Percentiles rank a stretch among this genome's conserved stretches.
Conservation (phyloP, 1,139 yeast genomes). For the Pichia sp. region DNA sequence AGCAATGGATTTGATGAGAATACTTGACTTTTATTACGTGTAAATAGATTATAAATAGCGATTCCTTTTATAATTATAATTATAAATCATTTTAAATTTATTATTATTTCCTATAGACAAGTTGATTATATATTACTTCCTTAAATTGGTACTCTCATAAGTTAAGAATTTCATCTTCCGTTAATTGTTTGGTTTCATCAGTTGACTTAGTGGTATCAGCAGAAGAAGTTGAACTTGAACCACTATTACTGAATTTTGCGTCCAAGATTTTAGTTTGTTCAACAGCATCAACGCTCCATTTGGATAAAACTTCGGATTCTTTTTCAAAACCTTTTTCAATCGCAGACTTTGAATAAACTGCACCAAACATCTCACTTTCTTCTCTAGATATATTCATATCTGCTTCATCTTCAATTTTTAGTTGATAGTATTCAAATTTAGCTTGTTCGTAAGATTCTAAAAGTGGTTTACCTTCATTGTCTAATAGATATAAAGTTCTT, state of each 20-base stretch:
- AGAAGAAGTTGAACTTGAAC: constrained; percentile 13
- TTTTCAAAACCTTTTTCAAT: constrained; percentile 61
- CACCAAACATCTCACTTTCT: constrained; percentile 82
- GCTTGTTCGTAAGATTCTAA: constrained; percentile 78
- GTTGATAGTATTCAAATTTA: constrained; percentile 77
- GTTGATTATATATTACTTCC: neutral
- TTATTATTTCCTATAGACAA: constrained; percentile 8
- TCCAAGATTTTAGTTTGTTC: constrained; percentile 45
- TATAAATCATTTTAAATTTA: neutral
- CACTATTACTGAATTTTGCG: constrained; percentile 27
- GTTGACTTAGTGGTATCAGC: constrained; percentile 12
- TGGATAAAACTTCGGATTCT: constrained; percentile 65
- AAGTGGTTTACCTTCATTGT: constrained; percentile 32
- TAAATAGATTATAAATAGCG: neutral
- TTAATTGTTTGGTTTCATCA: constrained; percentile 12
- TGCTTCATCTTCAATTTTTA: constrained; percentile 80
- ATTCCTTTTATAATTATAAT: neutral
- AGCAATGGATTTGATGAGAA: constrained; percentile 40
- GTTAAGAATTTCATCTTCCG: constrained; percentile 22
- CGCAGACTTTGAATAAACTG: constrained; percentile 56
- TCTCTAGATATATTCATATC: constrained; percentile 70
- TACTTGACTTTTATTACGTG: neutral
- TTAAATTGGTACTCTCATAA: constrained; percentile 7
- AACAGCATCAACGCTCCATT: constrained; percentile 70
- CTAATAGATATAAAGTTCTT: constrained; percentile 68